A percentile compares a stretch with the other conserved stretches of the same genome.
Evolutionary conservation across 139 green algal species (phyloP).

Genomic region (Edaphochlamys debaryana): DNA sequence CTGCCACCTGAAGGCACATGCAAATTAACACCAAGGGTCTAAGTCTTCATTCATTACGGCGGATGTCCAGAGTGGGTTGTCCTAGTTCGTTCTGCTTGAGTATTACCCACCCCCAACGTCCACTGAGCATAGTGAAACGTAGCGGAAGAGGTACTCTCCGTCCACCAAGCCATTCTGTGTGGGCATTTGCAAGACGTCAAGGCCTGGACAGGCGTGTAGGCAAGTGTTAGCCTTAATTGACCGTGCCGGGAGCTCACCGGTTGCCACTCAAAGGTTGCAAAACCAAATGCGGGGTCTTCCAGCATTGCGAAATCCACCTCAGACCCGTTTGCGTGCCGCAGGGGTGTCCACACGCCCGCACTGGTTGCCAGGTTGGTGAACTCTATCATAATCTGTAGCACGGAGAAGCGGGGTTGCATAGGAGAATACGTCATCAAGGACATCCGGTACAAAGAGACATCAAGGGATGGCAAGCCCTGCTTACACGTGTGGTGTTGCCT

Average conservation of each 20-base stretch:
- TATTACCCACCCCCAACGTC: not conserved
- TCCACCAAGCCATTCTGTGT: not conserved
- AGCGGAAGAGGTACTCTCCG: not conserved
- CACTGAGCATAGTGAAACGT: not conserved
- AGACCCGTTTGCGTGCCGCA: no score
- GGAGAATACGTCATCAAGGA: no score
- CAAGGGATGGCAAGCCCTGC: no score
- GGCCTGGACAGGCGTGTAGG: not conserved
- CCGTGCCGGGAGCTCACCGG: not conserved
- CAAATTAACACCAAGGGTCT: not conserved
- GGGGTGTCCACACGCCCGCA: no score
- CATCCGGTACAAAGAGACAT: no score
- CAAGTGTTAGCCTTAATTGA: not conserved
- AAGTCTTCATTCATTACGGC: not conserved
- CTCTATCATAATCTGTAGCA: no score
- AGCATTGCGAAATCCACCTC: not conserved
- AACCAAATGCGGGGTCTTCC: not conserved
- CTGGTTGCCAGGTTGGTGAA: no score
- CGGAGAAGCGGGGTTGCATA: no score
- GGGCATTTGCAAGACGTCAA: not conserved
- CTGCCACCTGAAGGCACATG: not conserved
- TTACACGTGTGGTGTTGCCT: no score
- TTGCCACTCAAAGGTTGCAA: not conserved
- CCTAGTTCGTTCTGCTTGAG: not conserved
- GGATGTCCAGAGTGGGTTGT: no score